Conservation (phyloP, 176 grass and related monocot species). For the Carex littledalei region DNA sequence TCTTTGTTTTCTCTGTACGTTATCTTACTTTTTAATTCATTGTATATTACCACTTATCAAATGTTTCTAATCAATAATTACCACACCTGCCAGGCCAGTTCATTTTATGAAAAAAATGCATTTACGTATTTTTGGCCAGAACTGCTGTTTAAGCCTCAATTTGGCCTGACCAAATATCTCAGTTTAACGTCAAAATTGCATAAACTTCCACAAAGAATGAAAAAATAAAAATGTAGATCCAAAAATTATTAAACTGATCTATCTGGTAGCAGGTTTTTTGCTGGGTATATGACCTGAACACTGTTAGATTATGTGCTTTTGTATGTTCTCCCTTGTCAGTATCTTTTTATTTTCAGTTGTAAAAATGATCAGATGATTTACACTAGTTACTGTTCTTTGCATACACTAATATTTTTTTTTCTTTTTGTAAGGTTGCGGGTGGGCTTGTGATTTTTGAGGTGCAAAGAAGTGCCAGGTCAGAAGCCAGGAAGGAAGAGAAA, state of each 20-base stretch:
- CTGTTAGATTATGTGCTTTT: background rate
- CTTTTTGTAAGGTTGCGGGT: conserved; percentile 58
- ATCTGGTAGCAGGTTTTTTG: background rate
- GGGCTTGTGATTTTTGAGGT: conserved; percentile 84
- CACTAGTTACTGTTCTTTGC: conserved; percentile 4
- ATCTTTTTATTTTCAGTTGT: conserved; percentile 14
- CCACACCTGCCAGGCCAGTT: background rate
- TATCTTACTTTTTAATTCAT: conserved; percentile 16
- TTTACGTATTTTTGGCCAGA: background rate
- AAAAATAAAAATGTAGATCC: background rate
- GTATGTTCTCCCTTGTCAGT: background rate
- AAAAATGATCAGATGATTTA: conserved; percentile 11
- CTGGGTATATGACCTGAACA: background rate
- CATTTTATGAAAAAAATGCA: background rate
- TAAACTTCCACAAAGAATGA: background rate
- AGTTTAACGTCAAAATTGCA: background rate
- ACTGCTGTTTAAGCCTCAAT: background rate
- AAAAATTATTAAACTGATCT: background rate
- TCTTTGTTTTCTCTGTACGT: conserved; percentile 70
- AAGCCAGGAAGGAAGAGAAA: conserved; percentile 85
- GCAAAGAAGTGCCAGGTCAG: conserved; percentile 83
- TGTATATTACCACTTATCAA: background rate
- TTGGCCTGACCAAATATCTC: background rate
- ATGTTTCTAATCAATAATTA: conserved; percentile 2
- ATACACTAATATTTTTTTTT: conserved; percentile 11